phyloP scores from a whole-genome alignment of 2,329 filamentous ascomycete species.

The Fusarium sp. region DNA sequence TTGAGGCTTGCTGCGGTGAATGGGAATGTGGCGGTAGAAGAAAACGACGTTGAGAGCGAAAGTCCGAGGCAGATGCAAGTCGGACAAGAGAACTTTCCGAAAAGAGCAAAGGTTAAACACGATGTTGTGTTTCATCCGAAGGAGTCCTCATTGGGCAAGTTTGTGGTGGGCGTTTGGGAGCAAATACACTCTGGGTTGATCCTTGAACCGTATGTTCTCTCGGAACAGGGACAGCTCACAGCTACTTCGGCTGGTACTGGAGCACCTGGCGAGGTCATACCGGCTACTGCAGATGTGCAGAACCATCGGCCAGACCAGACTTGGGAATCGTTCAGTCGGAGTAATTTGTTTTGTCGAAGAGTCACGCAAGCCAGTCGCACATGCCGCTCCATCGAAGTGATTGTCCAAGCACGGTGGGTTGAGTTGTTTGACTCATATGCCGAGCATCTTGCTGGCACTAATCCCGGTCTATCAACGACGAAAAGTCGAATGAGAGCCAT shows the following conservation, averaged over 20 bases:
- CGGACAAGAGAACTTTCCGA: neutral
- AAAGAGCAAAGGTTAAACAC: neutral
- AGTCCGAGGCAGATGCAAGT: neutral
- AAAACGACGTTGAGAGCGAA: neutral
- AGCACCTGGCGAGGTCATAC: rapidly evolving
- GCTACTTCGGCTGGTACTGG: neutral
- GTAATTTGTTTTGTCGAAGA: neutral
- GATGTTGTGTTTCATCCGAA: neutral
- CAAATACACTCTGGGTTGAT: neutral
- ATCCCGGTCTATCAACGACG: neutral
- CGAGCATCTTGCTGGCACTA: neutral
- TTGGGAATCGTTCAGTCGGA: neutral
- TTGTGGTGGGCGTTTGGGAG: neutral
- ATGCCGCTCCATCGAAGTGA: neutral
- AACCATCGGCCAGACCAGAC: neutral
- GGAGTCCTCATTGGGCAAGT: neutral
- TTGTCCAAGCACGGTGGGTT: conserved; percentile 2
- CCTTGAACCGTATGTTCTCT: neutral
- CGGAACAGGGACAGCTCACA: neutral
- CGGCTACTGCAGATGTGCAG: neutral
- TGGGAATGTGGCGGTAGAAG: neutral
- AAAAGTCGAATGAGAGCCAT: neutral
- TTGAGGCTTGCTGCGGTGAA: neutral
- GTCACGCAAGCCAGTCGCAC: neutral
- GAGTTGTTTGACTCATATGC: conserved; percentile 2